These are phyloP conservation scores for Xylaria castorea DNA, from an alignment of 495 filamentous ascomycete species.

Conservation along the genomic window DNA sequence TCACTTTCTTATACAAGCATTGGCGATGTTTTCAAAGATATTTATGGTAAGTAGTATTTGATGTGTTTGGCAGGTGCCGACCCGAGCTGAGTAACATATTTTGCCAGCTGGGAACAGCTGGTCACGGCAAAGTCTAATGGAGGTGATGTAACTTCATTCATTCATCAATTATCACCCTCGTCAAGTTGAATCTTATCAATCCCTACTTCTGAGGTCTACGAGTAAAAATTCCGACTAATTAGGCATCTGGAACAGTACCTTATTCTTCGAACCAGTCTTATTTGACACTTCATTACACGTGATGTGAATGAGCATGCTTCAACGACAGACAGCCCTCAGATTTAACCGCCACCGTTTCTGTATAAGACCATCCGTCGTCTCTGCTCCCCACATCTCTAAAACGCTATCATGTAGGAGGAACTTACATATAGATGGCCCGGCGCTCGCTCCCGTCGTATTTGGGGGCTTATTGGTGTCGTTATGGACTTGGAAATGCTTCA, in stretches of 20 bases:
- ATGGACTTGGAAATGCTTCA: slow-evolving; percentile 81
- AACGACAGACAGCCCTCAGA: neutral
- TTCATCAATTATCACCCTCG: neutral
- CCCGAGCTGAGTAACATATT: no score
- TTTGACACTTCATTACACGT: neutral
- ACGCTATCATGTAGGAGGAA: slow-evolving; percentile 30
- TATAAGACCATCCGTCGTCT: slow-evolving; percentile 3
- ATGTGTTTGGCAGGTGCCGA: neutral
- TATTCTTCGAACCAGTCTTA: neutral
- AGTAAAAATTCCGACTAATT: neutral
- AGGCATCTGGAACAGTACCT: neutral
- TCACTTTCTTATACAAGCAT: neutral
- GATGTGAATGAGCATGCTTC: slow-evolving; percentile 11
- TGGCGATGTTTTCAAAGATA: no score
- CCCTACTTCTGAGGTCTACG: neutral
- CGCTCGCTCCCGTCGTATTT: slow-evolving; percentile 72
- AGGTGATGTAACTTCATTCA: neutral
- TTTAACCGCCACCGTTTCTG: neutral
- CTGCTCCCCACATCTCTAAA: neutral
- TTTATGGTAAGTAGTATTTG: no score
- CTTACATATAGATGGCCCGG: slow-evolving; percentile 58
- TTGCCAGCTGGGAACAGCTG: neutral
- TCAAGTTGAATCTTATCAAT: neutral
- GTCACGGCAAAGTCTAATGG: neutral
- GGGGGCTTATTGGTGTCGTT: slow-evolving; percentile 67